Conservation (phyloP, 805 yeast genomes). For the Schwanniomyces polymorphus region DNA sequence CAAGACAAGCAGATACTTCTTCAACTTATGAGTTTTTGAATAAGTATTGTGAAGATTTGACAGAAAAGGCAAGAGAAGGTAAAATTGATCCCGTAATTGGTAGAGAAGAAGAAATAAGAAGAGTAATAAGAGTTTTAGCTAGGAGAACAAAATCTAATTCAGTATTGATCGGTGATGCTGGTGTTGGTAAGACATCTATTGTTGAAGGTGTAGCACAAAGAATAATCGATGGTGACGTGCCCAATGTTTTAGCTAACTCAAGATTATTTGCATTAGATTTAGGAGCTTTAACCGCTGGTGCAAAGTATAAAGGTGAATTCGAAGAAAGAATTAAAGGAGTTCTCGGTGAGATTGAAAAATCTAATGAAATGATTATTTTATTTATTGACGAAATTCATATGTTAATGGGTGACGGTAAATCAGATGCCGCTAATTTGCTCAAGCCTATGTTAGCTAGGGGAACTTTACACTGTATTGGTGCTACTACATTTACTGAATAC, state of each 20-base stretch:
- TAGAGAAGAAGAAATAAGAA: slow-evolving; percentile 96
- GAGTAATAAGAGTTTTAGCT: slow-evolving; percentile 93
- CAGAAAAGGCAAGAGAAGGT: slow-evolving; percentile 91
- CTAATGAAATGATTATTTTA: slow-evolving; percentile 79
- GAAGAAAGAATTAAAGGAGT: slow-evolving; percentile 98
- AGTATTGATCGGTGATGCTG: slow-evolving; percentile 96
- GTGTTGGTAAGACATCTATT: slow-evolving; percentile 98
- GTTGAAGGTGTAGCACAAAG: slow-evolving; percentile 99
- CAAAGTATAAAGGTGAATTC: slow-evolving; percentile 97
- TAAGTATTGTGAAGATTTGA: slow-evolving; percentile 91
- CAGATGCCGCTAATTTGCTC: slow-evolving; percentile 93
- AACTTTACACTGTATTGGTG: slow-evolving; percentile 94
- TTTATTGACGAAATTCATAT: slow-evolving; percentile 98
- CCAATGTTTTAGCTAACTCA: slow-evolving; percentile 78
- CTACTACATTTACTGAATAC: slow-evolving; percentile 94
- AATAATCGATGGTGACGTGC: slow-evolving; percentile 93
- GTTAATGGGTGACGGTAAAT: slow-evolving; percentile 99
- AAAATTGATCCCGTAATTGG: slow-evolving; percentile 98
- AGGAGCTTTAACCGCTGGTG: slow-evolving; percentile 98
- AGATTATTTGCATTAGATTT: slow-evolving; percentile 85
- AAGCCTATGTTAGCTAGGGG: slow-evolving; percentile 98
- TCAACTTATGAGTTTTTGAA: slow-evolving; percentile 77
- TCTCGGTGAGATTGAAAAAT: slow-evolving; percentile 86
- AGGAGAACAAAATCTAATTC: slow-evolving; percentile 97
- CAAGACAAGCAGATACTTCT: slow-evolving; percentile 91